Percentiles rank a stretch among this genome's conserved stretches.
Conservation (phyloP, 306 rosid genomes). For the Alnus glutinosa region DNA sequence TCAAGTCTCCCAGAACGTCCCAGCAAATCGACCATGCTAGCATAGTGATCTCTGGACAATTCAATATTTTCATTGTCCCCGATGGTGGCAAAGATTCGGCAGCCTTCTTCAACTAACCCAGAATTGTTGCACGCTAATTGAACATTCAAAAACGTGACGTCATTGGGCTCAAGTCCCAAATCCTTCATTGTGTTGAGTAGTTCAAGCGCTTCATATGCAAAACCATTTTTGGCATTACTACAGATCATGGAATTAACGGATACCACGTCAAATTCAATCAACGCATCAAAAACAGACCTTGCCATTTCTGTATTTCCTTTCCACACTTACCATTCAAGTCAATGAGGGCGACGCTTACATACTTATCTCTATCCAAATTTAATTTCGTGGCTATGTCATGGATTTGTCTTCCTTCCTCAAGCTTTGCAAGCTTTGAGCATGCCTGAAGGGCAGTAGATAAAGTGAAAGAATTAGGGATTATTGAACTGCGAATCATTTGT, state of each 20-base stretch:
- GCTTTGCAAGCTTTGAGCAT: no score
- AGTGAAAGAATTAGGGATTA: no score
- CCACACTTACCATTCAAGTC: no score
- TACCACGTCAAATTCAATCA: constrained; percentile 37
- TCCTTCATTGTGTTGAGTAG: constrained; percentile 42
- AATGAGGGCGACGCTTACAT: no score
- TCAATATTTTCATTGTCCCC: constrained; percentile 36
- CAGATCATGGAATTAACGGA: constrained; percentile 70
- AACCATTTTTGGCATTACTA: constrained; percentile 63
- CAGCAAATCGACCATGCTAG: constrained; percentile 66
- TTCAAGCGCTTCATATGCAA: constrained; percentile 59
- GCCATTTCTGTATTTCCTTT: no score
- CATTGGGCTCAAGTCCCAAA: constrained; percentile 48
- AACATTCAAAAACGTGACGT: constrained; percentile 54
- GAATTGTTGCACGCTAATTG: constrained; percentile 73
- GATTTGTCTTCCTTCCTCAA: no score
- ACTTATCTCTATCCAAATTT: no score
- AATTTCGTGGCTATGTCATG: no score
- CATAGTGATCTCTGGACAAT: constrained; percentile 57
- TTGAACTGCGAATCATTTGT: no score
- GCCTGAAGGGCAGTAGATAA: no score
- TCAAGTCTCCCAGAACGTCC: constrained; percentile 65
- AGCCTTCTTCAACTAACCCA: constrained; percentile 67
- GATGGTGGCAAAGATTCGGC: constrained; percentile 48
- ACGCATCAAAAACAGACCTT: no score